Evolutionary conservation across 768 basidiomycete genomes (phyloP).

Genomic region (Kwoniella newhampshirensis): DNA sequence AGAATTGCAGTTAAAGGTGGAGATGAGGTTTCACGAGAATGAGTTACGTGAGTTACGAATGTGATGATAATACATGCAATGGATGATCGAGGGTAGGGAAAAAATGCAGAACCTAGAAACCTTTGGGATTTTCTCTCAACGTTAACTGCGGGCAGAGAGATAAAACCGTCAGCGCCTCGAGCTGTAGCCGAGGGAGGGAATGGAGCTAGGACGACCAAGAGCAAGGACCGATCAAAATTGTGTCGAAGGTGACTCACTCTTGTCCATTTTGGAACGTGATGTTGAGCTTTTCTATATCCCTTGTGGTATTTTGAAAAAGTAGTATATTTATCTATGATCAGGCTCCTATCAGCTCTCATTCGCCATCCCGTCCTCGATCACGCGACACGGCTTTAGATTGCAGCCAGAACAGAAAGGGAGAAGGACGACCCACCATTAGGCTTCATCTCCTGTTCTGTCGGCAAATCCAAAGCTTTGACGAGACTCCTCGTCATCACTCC

Average conservation of each 20-base stretch:
- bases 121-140: slow-evolving; percentile 80
- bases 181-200: background rate
- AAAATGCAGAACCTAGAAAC: slow-evolving; percentile 68
- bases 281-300: slow-evolving; percentile 90
- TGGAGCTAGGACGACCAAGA: background rate
- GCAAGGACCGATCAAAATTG: background rate
- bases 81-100: slow-evolving; percentile 4
- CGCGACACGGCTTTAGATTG: too few relatives aligned
- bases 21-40: too few relatives aligned
- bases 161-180: background rate
- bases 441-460: slow-evolving; percentile 90
- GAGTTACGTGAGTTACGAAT: background rate
- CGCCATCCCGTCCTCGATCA: too few relatives aligned
- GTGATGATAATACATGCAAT: slow-evolving; percentile 11
- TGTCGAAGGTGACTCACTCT: slow-evolving; percentile 60
- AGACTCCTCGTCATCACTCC: slow-evolving; percentile 64
- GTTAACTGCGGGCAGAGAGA: slow-evolving; percentile 60
- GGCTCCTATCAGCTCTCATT: background rate
- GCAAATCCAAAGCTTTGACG: slow-evolving; percentile 74
- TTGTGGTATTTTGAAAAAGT: slow-evolving; percentile 68
- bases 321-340: slow-evolving; percentile 79
- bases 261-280: slow-evolving; percentile 97
- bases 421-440: slow-evolving; percentile 56
- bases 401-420: background rate
- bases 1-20: too few relatives aligned